These are phyloP conservation scores for Trypanosoma theileri DNA, from an alignment of 208 protist species.

Conservation along the genomic window DNA sequence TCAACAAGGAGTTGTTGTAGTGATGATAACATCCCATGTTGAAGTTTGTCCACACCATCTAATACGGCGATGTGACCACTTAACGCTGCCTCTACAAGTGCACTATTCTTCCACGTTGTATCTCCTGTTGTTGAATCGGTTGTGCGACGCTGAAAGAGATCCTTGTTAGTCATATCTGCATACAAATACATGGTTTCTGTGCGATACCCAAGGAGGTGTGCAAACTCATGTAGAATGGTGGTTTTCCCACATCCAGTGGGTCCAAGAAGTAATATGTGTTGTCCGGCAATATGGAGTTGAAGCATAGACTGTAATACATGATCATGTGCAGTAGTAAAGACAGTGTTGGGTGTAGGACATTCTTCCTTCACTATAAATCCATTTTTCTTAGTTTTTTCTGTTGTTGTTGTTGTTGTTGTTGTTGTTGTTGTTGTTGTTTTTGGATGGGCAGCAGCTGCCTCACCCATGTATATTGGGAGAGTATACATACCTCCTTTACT, in stretches of 20 bases:
- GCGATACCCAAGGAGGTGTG: conserved; percentile 65
- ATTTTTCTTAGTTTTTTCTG: neutral
- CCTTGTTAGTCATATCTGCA: conserved; percentile 93
- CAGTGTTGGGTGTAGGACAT: conserved; percentile 31
- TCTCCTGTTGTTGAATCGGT: conserved; percentile 79
- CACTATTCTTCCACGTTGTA: conserved; percentile 88
- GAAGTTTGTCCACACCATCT: conserved; percentile 92
- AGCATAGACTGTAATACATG: conserved; percentile 77
- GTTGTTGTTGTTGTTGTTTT: neutral
- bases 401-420: neutral
- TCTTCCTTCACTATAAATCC: conserved; percentile 22
- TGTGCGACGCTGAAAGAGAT: conserved; percentile 93
- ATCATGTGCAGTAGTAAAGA: conserved; percentile 65
- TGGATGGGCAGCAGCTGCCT: conserved; percentile 14
- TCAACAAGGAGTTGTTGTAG: conserved; percentile 84
- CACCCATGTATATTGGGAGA: conserved; percentile 56
- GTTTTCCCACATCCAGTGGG: conserved; percentile 91
- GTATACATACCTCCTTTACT: conserved; percentile 40
- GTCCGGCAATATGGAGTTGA: conserved; percentile 62
- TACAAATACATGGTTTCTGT: conserved; percentile 85
- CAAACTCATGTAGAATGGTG: conserved; percentile 72
- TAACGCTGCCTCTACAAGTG: conserved; percentile 84
- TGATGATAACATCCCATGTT: conserved; percentile 72
- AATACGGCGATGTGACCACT: conserved; percentile 86
- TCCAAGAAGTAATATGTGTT: conserved; percentile 87